Conservation (phyloP, 306 rosid genomes). For the Crotalaria pallida region DNA sequence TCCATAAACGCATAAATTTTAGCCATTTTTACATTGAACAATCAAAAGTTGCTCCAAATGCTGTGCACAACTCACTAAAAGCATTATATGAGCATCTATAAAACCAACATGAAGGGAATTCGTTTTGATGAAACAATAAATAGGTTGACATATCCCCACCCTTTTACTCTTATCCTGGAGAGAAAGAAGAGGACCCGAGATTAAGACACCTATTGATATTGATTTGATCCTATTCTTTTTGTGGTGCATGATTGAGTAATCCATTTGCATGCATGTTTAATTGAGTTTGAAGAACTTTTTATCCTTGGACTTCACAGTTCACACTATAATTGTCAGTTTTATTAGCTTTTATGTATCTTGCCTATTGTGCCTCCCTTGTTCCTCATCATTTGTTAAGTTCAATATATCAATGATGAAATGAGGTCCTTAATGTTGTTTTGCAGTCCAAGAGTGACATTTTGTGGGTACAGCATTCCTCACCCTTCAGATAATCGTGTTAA, state of each 20-base stretch:
- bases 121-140: not conserved
- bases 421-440: slow-evolving; percentile 22
- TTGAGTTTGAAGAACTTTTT: not conserved
- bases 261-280: not conserved
- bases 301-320: not conserved
- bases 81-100: not conserved
- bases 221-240: not conserved
- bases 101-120: not conserved
- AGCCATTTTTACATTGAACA: not conserved
- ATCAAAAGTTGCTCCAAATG: not conserved
- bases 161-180: not conserved
- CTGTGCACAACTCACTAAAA: not conserved
- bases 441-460: slow-evolving; percentile 66
- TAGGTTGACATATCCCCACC: not conserved
- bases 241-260: not conserved
- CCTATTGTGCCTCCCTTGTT: not conserved
- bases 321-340: not conserved
- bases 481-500: slow-evolving; percentile 83
- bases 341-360: not conserved
- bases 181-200: not conserved
- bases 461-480: slow-evolving; percentile 91
- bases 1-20: not conserved
- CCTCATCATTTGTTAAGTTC: not conserved
- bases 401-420: slow-evolving; percentile 2
- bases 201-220: not conserved